phyloP scores from a whole-genome alignment of 2,329 filamentous ascomycete genomes.

The Penicillium sp. region DNA sequence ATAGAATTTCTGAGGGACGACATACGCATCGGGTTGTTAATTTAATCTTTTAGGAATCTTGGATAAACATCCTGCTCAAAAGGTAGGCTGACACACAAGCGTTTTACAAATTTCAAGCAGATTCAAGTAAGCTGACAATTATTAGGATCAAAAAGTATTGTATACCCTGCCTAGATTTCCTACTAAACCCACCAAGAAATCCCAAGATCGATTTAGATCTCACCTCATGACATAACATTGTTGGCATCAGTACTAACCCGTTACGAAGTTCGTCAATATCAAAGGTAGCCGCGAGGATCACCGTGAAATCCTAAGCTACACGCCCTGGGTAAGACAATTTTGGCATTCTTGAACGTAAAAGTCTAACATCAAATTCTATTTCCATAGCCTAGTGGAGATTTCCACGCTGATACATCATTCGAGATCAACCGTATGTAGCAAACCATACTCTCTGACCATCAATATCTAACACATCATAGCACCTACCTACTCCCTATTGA shows the following conservation, averaged over 20 bases:
- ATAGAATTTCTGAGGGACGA: no score
- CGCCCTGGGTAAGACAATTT: conserved; percentile 41
- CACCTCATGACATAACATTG: background rate
- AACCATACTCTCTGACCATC: background rate
- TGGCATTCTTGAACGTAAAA: background rate
- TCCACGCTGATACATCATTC: conserved; percentile 53
- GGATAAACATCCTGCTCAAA: conserved; percentile 13
- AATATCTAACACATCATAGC: conserved; percentile 26
- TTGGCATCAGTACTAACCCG: background rate
- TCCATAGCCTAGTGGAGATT: conserved; percentile 44
- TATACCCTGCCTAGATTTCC: background rate
- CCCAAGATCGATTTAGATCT: no score
- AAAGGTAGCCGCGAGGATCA: conserved; percentile 49
- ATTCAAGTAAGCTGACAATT: background rate
- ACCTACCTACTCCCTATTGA: conserved; percentile 52
- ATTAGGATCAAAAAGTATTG: conserved; percentile 5
- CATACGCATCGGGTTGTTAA: background rate
- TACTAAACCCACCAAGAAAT: background rate
- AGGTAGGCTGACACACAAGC: background rate
- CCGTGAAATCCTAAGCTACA: conserved; percentile 48
- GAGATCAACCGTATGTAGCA: conserved; percentile 47
- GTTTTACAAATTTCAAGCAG: no score
- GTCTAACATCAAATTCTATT: background rate
- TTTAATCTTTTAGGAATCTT: background rate
- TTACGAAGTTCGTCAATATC: conserved; percentile 44